These are phyloP conservation scores for Parmelia sp. DNA, from an alignment of 495 filamentous ascomycete species.

Conservation along the genomic window DNA sequence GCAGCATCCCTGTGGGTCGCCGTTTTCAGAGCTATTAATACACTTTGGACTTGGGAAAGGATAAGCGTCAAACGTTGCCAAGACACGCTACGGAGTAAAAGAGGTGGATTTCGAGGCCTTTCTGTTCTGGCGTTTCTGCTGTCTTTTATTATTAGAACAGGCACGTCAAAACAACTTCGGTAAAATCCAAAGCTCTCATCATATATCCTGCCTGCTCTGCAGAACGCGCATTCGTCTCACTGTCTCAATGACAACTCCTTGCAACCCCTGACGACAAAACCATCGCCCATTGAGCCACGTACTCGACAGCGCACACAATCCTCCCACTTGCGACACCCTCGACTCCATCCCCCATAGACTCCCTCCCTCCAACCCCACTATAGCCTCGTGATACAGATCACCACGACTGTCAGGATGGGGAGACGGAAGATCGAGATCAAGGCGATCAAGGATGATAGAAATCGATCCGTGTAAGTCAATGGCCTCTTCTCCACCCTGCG, in stretches of 20 bases:
- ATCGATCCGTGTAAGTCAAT: slow-evolving; percentile 90
- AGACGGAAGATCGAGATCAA: slow-evolving; percentile 95
- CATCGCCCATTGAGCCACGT: neutral
- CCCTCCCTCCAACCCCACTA: slow-evolving; percentile 9
- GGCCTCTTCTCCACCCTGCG: slow-evolving; percentile 1
- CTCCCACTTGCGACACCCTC: neutral
- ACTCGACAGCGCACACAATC: neutral
- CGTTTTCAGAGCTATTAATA: slow-evolving; percentile 10
- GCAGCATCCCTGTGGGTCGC: neutral
- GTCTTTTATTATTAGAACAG: slow-evolving; percentile 7
- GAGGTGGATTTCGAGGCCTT: neutral
- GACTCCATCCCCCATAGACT: slow-evolving; percentile 6
- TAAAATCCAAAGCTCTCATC: neutral
- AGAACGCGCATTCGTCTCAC: neutral
- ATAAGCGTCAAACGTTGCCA: slow-evolving; percentile 11
- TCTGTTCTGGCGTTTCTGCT: neutral
- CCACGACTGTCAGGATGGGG: slow-evolving; percentile 44
- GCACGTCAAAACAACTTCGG: slow-evolving; percentile 2
- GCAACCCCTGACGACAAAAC: neutral
- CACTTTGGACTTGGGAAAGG: neutral
- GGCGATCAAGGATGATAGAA: slow-evolving; percentile 98
- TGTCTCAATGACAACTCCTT: neutral
- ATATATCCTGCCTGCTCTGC: neutral
- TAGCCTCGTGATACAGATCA: neutral
- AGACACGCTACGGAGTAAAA: slow-evolving; percentile 9